These are phyloP conservation scores for Hippophae tibetana DNA, from an alignment of 306 rosid genomes.

Conservation along the genomic window DNA sequence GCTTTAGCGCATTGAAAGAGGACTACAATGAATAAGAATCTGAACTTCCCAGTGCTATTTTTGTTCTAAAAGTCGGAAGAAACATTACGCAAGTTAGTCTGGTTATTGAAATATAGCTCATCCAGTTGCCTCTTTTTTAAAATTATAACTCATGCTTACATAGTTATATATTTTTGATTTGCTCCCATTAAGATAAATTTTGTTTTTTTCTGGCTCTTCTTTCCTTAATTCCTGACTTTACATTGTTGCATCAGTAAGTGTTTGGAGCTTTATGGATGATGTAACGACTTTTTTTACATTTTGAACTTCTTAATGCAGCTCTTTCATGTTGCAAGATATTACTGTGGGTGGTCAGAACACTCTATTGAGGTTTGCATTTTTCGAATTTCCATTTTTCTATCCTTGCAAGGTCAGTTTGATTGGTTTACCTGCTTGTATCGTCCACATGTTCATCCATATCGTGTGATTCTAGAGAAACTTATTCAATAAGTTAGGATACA, in stretches of 20 bases:
- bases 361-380: conserved; percentile 46
- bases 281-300: conserved; percentile 8
- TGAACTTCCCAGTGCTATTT: too few species aligned
- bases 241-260: neutral
- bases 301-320: conserved; percentile 29
- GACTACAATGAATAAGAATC: too few species aligned
- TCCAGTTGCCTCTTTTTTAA: too few species aligned
- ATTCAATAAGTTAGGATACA: neutral
- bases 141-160: neutral
- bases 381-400: conserved; percentile 4
- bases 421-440: conserved; percentile 4
- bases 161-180: too few species aligned
- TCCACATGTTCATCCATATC: conserved; percentile 2
- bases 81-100: too few species aligned
- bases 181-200: neutral
- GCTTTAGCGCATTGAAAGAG: neutral
- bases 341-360: conserved; percentile 25
- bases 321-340: conserved; percentile 27
- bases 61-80: too few species aligned
- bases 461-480: neutral
- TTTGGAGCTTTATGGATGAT: conserved; percentile 16
- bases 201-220: neutral
- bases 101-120: too few species aligned
- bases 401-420: conserved; percentile 2
- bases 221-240: neutral